Evolutionary conservation across 2,329 filamentous ascomycete species (phyloP), one percentile per base, ranked within the genome.

Genomic region (Microsporum canis): DNA sequence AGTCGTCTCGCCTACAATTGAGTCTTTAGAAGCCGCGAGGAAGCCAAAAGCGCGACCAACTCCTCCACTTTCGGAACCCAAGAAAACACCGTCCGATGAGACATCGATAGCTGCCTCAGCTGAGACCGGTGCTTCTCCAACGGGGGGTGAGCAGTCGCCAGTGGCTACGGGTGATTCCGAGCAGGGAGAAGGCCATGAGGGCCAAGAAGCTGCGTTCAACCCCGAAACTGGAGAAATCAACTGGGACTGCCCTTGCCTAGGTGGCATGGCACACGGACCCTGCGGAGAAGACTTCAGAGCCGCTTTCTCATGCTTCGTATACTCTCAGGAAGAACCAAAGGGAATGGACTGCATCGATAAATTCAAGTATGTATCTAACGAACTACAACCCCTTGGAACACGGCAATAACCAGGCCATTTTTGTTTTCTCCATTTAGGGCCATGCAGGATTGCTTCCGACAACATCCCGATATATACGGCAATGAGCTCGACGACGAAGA

Each of bases 161-260:
- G 10, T 74, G 69, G 61, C 73, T 71, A 57, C 76, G 5, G 75
- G 79, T 66, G 82, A 78, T 17, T 77, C 94, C 12, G 88, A 96
- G 73, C 84, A 89, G 63, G 91, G 17, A 23, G 17, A 96, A 74
- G 91, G 39, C n/a, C 12, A 43, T 14, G 39, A 90, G 4, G 83
- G 79, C 64, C 86, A 92, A 72, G 86, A 97, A 75, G 94, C 90
- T 61, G 94, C 94, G 0, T 99, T 97, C 79, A 95, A 99, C 76
- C 91, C 91, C 2, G 94, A 97, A 79, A 99, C 94, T 7, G 94
- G 94, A 68, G 94, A 99, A 82, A 99, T 99, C 77, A 99, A 99
- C 81, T 99, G 94, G 94, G 94, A 97, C 73, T 99, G 94, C 76
- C 94, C 94, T 14, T 99, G 94, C 74, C 79, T 99, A 38, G 94